These are phyloP conservation scores for Yarrowia sp. DNA, from an alignment of 805 yeast genomes.

Conservation along the genomic window DNA sequence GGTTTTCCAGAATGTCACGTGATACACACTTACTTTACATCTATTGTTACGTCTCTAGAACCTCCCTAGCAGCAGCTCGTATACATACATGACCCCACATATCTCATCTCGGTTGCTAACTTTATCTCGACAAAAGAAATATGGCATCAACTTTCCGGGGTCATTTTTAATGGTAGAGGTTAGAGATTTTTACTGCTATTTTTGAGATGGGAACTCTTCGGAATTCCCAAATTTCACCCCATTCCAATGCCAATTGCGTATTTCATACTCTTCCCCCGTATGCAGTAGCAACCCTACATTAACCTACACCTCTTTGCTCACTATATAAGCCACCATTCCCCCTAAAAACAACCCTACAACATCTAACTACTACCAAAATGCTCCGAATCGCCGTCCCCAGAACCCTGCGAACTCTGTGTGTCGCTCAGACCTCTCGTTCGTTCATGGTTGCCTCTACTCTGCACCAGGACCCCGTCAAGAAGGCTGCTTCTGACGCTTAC, in stretches of 20 bases:
- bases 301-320: no score
- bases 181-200: no score
- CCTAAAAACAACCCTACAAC: no score
- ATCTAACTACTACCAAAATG: neutral
- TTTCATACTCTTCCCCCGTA: neutral
- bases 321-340: no score
- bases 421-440: neutral
- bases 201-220: no score
- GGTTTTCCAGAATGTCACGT: neutral
- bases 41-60: no score
- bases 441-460: neutral
- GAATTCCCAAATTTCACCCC: no score
- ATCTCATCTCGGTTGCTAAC: conserved; percentile 26
- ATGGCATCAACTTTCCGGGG: no score
- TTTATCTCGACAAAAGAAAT: neutral
- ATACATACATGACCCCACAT: neutral
- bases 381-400: conserved; percentile 1
- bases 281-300: conserved; percentile 5
- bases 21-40: no score
- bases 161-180: no score
- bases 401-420: conserved; percentile 4
- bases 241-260: no score
- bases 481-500: conserved; percentile 18
- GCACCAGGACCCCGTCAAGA: conserved; percentile 3
- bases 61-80: no score